phyloP scores from a whole-genome alignment of 495 filamentous ascomycete species.

The Hyaloscypha bicolor region DNA sequence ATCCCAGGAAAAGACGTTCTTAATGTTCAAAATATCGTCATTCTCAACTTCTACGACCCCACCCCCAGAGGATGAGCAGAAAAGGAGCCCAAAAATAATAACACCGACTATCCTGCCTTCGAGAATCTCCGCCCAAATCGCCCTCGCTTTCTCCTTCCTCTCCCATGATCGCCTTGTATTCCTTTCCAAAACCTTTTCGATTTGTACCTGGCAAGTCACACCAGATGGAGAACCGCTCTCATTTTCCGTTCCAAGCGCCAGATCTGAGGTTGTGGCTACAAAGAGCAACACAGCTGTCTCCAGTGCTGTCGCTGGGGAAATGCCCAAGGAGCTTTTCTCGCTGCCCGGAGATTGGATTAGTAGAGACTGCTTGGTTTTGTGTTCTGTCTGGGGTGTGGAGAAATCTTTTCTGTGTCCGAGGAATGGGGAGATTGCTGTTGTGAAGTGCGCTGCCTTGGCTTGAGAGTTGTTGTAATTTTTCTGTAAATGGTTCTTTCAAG shows the following conservation, averaged over 20 bases:
- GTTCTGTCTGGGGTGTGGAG: background rate
- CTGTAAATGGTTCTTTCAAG: too few species aligned
- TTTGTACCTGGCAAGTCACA: too few species aligned
- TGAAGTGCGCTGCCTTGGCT: background rate
- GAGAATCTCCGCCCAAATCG: too few species aligned
- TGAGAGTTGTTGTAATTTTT: background rate
- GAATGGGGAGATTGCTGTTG: constrained; percentile 1
- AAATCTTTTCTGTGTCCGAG: background rate
- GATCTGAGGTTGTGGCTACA: too few species aligned
- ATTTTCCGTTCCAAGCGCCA: too few species aligned
- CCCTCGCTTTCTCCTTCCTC: too few species aligned
- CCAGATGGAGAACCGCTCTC: too few species aligned
- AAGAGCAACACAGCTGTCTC: background rate
- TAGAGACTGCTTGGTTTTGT: background rate
- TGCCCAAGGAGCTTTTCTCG: background rate
- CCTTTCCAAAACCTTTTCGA: too few species aligned
- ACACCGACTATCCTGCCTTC: too few species aligned
- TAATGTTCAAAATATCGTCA: background rate
- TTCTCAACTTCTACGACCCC: background rate
- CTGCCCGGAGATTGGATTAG: constrained; percentile 1
- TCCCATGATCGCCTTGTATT: too few species aligned
- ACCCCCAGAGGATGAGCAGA: background rate
- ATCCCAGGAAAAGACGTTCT: background rate
- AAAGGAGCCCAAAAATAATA: too few species aligned
- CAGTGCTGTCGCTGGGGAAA: background rate